phyloP scores from a whole-genome alignment of 2,329 filamentous ascomycete genomes.

The Calonectria pteridis region DNA sequence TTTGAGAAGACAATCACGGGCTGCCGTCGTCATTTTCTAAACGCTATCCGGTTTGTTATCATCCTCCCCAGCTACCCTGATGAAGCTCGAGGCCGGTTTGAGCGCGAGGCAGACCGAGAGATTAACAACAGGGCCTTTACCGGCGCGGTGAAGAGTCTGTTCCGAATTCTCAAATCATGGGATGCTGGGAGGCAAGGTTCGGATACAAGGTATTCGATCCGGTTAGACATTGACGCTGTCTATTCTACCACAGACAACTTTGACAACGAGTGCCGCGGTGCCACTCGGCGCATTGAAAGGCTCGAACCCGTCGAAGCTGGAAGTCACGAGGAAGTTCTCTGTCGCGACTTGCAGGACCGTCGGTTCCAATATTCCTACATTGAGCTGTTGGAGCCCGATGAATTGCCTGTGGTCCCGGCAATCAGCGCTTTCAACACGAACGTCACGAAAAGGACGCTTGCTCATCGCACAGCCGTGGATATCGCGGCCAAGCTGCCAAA shows the following conservation, averaged over 20 bases:
- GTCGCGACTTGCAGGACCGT: constrained; percentile 29
- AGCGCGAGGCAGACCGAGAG: constrained; percentile 33
- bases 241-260: constrained; percentile 30
- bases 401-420: constrained; percentile 25
- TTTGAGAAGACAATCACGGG: constrained; percentile 31
- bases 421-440: constrained; percentile 27
- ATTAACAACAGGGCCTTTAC: constrained; percentile 39
- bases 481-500: constrained; percentile 32
- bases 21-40: constrained; percentile 35
- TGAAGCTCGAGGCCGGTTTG: constrained; percentile 32
- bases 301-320: constrained; percentile 27
- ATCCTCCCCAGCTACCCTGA: constrained; percentile 35
- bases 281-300: constrained; percentile 27
- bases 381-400: constrained; percentile 13
- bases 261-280: constrained; percentile 20
- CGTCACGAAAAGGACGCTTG: constrained; percentile 25
- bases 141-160: constrained; percentile 33
- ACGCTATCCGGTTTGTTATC: constrained; percentile 29
- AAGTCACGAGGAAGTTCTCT: constrained; percentile 15
- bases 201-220: constrained; percentile 29
- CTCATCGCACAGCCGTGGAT: constrained; percentile 24
- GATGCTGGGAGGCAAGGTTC: constrained; percentile 22
- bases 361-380: constrained; percentile 34
- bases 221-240: constrained; percentile 28
- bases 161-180: constrained; percentile 33